Evolutionary conservation across 2,329 filamentous ascomycete species (phyloP), one percentile per base, ranked within the genome.

Genomic region (Tolypocladium endophyticum): DNA sequence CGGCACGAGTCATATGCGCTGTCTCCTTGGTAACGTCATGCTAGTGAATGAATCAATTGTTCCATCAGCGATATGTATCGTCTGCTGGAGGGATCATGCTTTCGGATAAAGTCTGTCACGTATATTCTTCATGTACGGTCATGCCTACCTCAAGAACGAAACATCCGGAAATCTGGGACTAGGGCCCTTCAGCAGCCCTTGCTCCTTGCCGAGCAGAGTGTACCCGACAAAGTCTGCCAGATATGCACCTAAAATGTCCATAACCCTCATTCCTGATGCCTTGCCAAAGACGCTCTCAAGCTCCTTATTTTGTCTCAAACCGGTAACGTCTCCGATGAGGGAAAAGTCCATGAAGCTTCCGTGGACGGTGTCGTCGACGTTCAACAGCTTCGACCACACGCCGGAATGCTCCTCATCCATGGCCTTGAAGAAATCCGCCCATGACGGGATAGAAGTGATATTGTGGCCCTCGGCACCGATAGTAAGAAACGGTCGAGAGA

Each of bases 331-430:
- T 6, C 65, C 64, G 39, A 73, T 58, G 16, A 65, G 53, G 5
- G 67, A 63, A 16, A 68, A 62, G 59, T 75, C 73, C 4, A 63
- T 64, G 58, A 68, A 74, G 14, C 66, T 68, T 8, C 65, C 64
- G 62, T 76, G 73, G 16, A 59, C 54, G 3, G 68, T 67, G 14
- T 65, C 66, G 8, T 59, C 58, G 18, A 74, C 39, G 50, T 62
- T 67, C 2, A 75, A 55, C 59, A 72, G 65, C 45, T 65, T 64
- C 39, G 67, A 68, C 70, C 70, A 74, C 0, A 67, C 66, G 45
- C 63, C 59, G 0, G 63, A 61, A 23, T 65, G 60, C 5, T 62
- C 59, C 43, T 47, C 55, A 23, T 59, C 60, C 62, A 64, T 67
- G 7, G 62, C 58, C 9, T 63, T 53, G 64, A 67, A 70, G 35